Percentiles rank a stretch among this genome's conserved stretches.
phyloP scores from a whole-genome alignment of 1,284 basidiomycete species.

The Cutaneotrichosporon sp. region DNA sequence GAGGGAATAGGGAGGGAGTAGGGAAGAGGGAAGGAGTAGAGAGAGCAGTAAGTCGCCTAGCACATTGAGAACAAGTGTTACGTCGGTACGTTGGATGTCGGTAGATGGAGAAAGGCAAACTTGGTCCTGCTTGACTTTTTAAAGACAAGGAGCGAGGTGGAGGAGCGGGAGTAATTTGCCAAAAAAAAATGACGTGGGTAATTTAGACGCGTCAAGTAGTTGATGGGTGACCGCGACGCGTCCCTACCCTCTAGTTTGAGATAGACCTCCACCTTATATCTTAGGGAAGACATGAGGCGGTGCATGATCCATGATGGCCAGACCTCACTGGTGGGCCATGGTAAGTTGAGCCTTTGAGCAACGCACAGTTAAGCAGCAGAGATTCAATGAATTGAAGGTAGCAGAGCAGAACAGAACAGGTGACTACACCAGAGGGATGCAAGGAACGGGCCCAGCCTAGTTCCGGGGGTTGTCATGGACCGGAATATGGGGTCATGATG shows the following conservation, averaged over 20 bases:
- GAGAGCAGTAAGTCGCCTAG: background rate
- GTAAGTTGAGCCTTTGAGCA: background rate
- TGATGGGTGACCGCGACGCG: background rate
- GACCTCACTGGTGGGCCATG: background rate
- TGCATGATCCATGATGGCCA: background rate
- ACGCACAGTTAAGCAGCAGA: no score
- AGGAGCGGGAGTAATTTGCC: background rate
- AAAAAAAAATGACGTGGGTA: background rate
- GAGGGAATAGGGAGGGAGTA: background rate
- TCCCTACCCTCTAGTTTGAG: background rate
- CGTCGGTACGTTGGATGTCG: background rate
- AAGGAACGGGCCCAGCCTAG: background rate
- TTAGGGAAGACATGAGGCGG: background rate
- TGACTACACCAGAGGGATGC: background rate
- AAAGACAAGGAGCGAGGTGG: background rate
- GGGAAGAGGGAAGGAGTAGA: constrained; percentile 1
- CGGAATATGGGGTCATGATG: background rate
- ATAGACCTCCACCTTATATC: background rate
- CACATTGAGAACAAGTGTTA: background rate
- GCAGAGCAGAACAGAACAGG: no score
- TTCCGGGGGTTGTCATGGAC: background rate
- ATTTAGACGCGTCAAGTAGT: background rate
- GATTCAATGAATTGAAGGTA: no score
- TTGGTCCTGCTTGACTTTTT: background rate
- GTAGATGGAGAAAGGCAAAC: background rate